Conservation (phyloP, 1,284 basidiomycete genomes). For the Calocybe gambosa region DNA sequence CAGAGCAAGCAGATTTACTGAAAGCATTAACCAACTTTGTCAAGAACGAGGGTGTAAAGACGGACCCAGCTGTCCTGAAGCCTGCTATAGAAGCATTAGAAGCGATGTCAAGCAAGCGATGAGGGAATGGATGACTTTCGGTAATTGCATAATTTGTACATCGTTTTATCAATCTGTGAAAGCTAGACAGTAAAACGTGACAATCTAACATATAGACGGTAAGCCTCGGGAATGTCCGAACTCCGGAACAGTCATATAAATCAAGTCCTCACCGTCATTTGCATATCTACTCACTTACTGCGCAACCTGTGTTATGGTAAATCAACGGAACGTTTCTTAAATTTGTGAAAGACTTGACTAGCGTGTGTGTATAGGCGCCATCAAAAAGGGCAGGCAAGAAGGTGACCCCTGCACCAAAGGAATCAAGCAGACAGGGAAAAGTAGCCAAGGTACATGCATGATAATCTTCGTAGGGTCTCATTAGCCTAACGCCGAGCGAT, state of each 20-base stretch:
- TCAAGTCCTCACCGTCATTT: neutral
- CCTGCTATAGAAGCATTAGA: slow-evolving; percentile 26
- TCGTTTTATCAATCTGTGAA: too few species aligned
- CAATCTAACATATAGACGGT: neutral
- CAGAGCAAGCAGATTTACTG: slow-evolving; percentile 43
- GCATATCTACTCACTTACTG: neutral
- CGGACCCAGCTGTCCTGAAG: slow-evolving; percentile 21
- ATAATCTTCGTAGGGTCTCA: neutral
- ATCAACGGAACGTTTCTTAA: neutral
- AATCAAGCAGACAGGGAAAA: slow-evolving; percentile 52
- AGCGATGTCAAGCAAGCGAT: slow-evolving; percentile 2
- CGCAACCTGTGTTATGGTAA: slow-evolving; percentile 15
- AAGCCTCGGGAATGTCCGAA: slow-evolving; percentile 10
- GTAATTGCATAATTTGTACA: neutral
- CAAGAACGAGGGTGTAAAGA: slow-evolving; percentile 26
- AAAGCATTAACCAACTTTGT: slow-evolving; percentile 43
- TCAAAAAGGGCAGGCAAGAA: slow-evolving; percentile 94
- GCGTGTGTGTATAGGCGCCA: slow-evolving; percentile 50
- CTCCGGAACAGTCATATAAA: slow-evolving; percentile 2
- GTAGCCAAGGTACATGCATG: slow-evolving; percentile 61
- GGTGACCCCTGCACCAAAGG: slow-evolving; percentile 58
- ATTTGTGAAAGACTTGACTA: neutral
- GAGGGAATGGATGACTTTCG: neutral
- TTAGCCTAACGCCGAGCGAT: slow-evolving; percentile 1
- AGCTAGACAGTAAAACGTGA: too few species aligned